Evolutionary conservation across 1,284 basidiomycete genomes (phyloP).

Genomic region (Flammula alnicola): DNA sequence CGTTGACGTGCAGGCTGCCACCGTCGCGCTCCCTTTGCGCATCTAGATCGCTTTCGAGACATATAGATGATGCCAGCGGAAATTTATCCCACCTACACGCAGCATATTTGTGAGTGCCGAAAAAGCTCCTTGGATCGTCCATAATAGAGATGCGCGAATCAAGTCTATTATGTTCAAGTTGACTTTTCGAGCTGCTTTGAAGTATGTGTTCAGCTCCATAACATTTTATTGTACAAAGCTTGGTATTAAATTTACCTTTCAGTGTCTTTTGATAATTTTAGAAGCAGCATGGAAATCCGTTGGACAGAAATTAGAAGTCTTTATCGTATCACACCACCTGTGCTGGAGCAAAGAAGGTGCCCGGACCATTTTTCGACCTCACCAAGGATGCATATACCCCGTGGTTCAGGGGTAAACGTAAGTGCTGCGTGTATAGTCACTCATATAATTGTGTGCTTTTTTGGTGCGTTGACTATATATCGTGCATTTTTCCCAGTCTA

Average conservation of each 20-base stretch:
- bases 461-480: too few relatives aligned
- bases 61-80: neutral
- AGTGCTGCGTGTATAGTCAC: neutral
- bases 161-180: neutral
- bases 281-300: too few relatives aligned
- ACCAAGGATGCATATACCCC: too few relatives aligned
- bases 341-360: too few relatives aligned
- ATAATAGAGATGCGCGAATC: neutral
- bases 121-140: neutral
- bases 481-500: conserved; percentile 18
- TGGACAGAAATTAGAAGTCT: too few relatives aligned
- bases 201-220: neutral
- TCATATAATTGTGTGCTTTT: neutral
- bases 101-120: neutral
- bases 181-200: neutral
- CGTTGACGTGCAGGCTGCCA: too few relatives aligned
- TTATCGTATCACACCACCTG: too few relatives aligned
- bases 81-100: neutral
- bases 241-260: too few relatives aligned
- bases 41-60: too few relatives aligned
- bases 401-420: neutral
- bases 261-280: too few relatives aligned
- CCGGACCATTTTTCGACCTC: too few relatives aligned
- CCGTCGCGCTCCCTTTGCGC: neutral
- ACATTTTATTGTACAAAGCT: too few relatives aligned